Evolutionary conservation across 768 basidiomycete species (phyloP).

Genomic region (Chalciporus sphaerocephalus): DNA sequence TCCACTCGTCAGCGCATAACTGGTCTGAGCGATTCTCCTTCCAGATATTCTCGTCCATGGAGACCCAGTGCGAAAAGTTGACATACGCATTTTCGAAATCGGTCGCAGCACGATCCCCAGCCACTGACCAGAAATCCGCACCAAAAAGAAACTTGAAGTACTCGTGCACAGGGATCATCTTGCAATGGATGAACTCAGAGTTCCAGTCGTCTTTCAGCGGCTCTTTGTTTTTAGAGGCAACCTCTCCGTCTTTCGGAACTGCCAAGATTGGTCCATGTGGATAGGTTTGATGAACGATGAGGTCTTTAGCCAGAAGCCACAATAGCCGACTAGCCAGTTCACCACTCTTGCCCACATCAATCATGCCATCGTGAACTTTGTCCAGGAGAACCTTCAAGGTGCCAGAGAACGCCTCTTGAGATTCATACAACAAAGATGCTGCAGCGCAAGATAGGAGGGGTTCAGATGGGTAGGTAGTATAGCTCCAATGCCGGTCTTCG

Average conservation of each 20-base stretch:
- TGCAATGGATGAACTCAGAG: constrained; percentile 1
- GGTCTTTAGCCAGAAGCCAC: constrained; percentile 1
- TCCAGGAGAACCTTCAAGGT: not conserved
- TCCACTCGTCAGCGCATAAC: not conserved
- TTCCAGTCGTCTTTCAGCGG: not conserved
- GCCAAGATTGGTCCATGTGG: no score
- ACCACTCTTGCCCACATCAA: not conserved
- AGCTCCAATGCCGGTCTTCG: constrained; percentile 1
- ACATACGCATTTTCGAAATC: not conserved
- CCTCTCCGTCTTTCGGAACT: no score
- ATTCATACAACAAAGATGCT: not conserved
- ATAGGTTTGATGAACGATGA: not conserved
- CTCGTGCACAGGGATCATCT: constrained; percentile 2
- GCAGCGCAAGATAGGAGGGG: constrained; percentile 5
- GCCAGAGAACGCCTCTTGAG: no score
- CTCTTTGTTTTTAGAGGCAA: no score
- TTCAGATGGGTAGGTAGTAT: constrained; percentile 10
- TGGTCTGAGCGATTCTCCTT: not conserved
- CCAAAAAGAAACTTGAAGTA: constrained; percentile 9
- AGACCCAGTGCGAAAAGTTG: not conserved
- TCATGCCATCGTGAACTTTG: constrained; percentile 2
- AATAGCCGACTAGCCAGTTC: not conserved
- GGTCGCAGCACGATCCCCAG: not conserved
- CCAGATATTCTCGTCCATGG: not conserved
- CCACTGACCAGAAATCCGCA: not conserved